A percentile compares a stretch with the other conserved stretches of the same genome.
These are phyloP conservation scores for Hevea brasiliensis DNA, from an alignment of 345 rosid genomes.

Conservation along the genomic window DNA sequence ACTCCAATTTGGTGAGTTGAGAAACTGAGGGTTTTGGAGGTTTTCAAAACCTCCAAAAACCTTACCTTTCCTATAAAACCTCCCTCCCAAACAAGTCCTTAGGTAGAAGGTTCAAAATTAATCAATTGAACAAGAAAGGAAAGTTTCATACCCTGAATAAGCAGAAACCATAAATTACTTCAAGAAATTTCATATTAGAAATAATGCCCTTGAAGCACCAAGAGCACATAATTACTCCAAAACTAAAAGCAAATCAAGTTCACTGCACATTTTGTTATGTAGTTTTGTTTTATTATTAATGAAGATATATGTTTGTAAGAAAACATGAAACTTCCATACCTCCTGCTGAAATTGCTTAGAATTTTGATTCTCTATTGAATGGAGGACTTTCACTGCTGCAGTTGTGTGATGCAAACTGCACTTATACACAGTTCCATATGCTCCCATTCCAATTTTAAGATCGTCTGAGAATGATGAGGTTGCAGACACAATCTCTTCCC, in stretches of 20 bases:
- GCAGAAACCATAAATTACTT: too few species aligned
- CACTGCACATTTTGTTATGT: neutral
- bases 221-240: neutral
- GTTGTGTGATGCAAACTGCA: conserved; percentile 67
- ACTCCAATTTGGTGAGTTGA: too few species aligned
- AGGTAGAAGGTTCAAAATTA: too few species aligned
- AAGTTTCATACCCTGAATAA: too few species aligned
- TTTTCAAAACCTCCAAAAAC: too few species aligned
- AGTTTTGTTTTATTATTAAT: neutral
- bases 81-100: too few species aligned
- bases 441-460: conserved; percentile 71
- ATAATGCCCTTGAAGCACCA: neutral
- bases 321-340: conserved; percentile 37
- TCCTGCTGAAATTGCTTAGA: conserved; percentile 75
- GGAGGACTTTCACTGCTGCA: conserved; percentile 87
- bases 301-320: neutral
- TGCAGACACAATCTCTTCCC: conserved; percentile 83
- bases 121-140: too few species aligned
- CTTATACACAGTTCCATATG: conserved; percentile 76
- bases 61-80: too few species aligned
- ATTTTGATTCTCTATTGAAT: conserved; percentile 50
- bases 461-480: conserved; percentile 80
- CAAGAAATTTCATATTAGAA: neutral
- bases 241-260: neutral
- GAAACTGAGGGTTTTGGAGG: too few species aligned